Evolutionary conservation across 805 yeast genomes (phyloP).

Genomic region (Hanseniaspora clermontiae): DNA sequence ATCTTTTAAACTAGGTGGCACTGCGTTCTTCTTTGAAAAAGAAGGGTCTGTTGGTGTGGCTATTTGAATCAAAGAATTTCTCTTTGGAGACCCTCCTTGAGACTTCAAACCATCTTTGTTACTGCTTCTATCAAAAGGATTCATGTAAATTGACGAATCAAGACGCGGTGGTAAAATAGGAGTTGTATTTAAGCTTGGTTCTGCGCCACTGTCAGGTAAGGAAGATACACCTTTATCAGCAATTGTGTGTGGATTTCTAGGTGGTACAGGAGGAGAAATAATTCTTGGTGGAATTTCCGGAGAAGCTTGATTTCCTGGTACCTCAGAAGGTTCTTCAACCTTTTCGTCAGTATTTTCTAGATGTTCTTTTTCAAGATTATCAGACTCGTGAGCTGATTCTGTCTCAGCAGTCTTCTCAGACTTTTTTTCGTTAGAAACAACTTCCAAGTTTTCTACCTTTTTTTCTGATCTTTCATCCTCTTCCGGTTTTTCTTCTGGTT

Average conservation of each 20-base stretch:
- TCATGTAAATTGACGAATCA: background rate
- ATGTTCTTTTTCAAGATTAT: too few relatives aligned
- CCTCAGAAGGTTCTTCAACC: background rate
- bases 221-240: background rate
- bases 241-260: background rate
- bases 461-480: background rate
- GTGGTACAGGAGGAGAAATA: background rate
- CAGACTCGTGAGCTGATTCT: background rate
- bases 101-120: background rate
- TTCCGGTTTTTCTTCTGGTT: background rate
- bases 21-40: background rate
- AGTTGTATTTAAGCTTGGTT: background rate
- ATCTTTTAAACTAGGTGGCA: constrained; percentile 10
- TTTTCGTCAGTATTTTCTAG: too few relatives aligned
- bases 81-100: background rate
- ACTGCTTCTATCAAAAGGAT: background rate
- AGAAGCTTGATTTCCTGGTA: too few relatives aligned
- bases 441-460: background rate
- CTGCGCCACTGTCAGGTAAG: background rate
- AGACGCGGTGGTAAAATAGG: constrained; percentile 12
- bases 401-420: background rate
- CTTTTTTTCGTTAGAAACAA: background rate
- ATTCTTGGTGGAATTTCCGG: background rate
- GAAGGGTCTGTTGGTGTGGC: background rate
- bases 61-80: constrained; percentile 7